A percentile compares a stretch with the other conserved stretches of the same genome.
These are phyloP conservation scores for Fusarium duplospermum DNA, from an alignment of 2,329 filamentous ascomycete genomes.

Conservation along the genomic window DNA sequence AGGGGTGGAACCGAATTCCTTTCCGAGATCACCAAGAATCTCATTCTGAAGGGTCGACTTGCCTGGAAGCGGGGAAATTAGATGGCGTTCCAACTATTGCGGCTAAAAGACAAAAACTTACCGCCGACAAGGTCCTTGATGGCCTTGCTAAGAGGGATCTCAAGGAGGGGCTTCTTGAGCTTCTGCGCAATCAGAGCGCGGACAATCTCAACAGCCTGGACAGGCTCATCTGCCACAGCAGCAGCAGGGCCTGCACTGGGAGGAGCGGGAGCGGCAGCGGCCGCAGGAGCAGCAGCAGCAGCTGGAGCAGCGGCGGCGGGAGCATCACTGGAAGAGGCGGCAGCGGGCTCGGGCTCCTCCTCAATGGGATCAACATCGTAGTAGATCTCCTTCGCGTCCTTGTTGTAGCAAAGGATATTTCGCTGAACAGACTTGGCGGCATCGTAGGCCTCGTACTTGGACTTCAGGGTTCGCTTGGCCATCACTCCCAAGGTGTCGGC, in stretches of 20 bases:
- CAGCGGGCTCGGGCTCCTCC: conserved; percentile 80
- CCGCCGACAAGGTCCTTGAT: conserved; percentile 99
- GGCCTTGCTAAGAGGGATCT: conserved; percentile 93
- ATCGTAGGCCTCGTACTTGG: conserved; percentile 99
- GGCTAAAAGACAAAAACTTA: conserved; percentile 59
- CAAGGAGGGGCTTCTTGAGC: conserved; percentile 90
- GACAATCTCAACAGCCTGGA: conserved; percentile 90
- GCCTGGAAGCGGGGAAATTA: conserved; percentile 63
- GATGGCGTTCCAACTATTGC: background rate
- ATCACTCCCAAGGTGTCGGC: conserved; percentile 97
- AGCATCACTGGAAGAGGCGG: conserved; percentile 60
- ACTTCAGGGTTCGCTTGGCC: conserved; percentile 94
- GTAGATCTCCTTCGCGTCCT: conserved; percentile 99
- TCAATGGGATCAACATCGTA: conserved; percentile 97
- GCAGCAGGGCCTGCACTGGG: conserved; percentile 87
- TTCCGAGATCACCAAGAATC: conserved; percentile 96
- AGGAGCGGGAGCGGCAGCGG: conserved; percentile 68
- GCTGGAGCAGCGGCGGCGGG: conserved; percentile 64
- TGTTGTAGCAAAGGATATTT: conserved; percentile 99
- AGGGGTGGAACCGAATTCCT: conserved; percentile 97
- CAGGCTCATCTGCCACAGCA: conserved; percentile 85
- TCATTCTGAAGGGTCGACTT: conserved; percentile 99
- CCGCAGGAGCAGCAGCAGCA: conserved; percentile 66
- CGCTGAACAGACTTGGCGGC: conserved; percentile 95
- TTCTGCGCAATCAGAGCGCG: conserved; percentile 94